These are phyloP conservation scores for Dothistroma pini DNA, from an alignment of 2,329 filamentous ascomycete genomes.

Conservation along the genomic window DNA sequence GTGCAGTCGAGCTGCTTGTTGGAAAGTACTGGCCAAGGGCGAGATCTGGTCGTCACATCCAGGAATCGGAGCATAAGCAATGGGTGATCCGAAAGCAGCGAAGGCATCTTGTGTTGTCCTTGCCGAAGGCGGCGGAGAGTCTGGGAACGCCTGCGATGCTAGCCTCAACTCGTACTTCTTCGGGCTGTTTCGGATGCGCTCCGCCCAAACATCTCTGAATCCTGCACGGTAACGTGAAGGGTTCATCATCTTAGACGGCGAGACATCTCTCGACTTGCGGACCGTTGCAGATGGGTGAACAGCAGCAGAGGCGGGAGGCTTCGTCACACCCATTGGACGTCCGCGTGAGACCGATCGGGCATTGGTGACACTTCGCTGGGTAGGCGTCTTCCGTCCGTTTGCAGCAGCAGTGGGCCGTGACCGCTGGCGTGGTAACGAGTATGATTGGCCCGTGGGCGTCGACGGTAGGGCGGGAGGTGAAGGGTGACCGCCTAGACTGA, in stretches of 20 bases:
- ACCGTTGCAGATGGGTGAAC: constrained; percentile 26
- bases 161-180: constrained; percentile 51
- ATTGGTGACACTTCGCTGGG: constrained; percentile 26
- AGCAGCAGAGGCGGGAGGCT: constrained; percentile 26
- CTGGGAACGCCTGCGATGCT: constrained; percentile 39
- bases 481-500: constrained; percentile 35
- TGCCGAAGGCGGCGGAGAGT: constrained; percentile 47
- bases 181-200: constrained; percentile 44
- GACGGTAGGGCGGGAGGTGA: constrained; percentile 33
- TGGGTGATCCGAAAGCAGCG: constrained; percentile 32
- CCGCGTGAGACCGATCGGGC: constrained; percentile 34
- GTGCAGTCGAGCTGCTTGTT: constrained; percentile 30
- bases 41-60: constrained; percentile 31
- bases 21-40: constrained; percentile 31
- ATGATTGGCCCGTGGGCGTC: constrained; percentile 31
- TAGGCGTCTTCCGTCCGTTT: constrained; percentile 31
- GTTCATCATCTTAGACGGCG: constrained; percentile 52
- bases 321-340: constrained; percentile 31
- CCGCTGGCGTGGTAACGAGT: constrained; percentile 27
- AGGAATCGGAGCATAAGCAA: constrained; percentile 17
- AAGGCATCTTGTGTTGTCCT: constrained; percentile 38
- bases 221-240: constrained; percentile 45
- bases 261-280: constrained; percentile 27
- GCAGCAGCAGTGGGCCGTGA: constrained; percentile 25
- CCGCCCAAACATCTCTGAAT: constrained; percentile 51